Base-by-base conservation (phyloP, 495 filamentous ascomycete genomes). In the Cudoniella acicularis region DNA sequence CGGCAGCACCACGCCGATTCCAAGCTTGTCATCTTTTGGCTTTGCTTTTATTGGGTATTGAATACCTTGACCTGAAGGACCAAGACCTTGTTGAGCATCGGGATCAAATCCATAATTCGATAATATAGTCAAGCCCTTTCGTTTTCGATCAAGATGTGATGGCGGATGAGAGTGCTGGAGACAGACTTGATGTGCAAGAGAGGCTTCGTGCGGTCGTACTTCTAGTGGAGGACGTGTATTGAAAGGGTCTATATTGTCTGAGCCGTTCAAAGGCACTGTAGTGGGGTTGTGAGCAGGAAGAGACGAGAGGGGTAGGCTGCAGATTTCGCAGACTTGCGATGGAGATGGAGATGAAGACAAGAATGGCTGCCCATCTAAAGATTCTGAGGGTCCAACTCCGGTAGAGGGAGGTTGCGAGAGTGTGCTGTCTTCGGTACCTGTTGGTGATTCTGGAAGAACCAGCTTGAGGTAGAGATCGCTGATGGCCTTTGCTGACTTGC, bases 21-120 rank as follows among this genome's bases (percentile, higher is more conserved):
- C 92, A 18, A 87, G 73, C 11, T 81, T 90, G 69, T 92, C 85
- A 58, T 83, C 79, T 72, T 96, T 96, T 40, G 79, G 72, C 56
- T 80, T 84, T 6, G 80, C 73, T 64, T 92, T 93, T 59, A 97
- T 70, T 0, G 92, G 93, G 61, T 81, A 84, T 49, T 83, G 75
- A 25, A 89, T 87, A 2, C 92, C 93, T 67, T 92, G 83, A 1
- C 88, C 86, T 0, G 69, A 60, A 18, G 78, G 78, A 0, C 92
- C 92, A 0, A 98, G 78, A 0, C 92, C 92, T 4, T 73, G 64
- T 21, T 90, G 73, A 36, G 83, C 79, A 72, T 98, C 92, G 0
- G 89, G 91, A 69, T 96, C 89, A 89, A 90, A 98, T 40, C 93
- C 92, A 61, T 91, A 85, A 1, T 84, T 77, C 26, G 86, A 79